These are phyloP conservation scores for Xerocomus brunneocitrinus DNA, from an alignment of 768 basidiomycete species.

Conservation along the genomic window DNA sequence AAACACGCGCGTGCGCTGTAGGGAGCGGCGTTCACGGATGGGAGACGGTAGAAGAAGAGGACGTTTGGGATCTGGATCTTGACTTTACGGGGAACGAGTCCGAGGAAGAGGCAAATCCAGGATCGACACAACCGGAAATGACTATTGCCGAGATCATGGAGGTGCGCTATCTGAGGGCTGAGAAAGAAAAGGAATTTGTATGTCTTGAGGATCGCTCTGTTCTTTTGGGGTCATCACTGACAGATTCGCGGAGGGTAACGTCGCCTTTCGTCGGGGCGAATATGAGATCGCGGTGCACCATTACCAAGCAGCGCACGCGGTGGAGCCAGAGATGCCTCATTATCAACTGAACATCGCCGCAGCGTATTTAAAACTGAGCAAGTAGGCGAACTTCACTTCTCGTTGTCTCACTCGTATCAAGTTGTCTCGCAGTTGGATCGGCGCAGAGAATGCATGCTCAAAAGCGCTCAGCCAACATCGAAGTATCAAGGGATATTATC, in stretches of 20 bases:
- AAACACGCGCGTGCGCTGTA: slow-evolving; percentile 8
- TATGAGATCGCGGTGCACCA: slow-evolving; percentile 50
- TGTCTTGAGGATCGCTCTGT: slow-evolving; percentile 6
- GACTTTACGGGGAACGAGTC: slow-evolving; percentile 58
- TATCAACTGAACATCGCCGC: slow-evolving; percentile 77
- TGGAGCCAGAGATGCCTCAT: slow-evolving; percentile 69
- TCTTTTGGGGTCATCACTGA: slow-evolving; percentile 1
- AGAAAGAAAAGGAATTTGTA: slow-evolving; percentile 68
- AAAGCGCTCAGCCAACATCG: slow-evolving; percentile 59
- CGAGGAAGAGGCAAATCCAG: slow-evolving; percentile 44
- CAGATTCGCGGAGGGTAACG: slow-evolving; percentile 51
- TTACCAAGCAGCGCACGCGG: slow-evolving; percentile 56
- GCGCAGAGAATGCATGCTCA: slow-evolving; percentile 68
- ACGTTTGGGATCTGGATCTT: slow-evolving; percentile 68
- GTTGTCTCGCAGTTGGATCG: slow-evolving; percentile 51
- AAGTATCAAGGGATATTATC: slow-evolving; percentile 66
- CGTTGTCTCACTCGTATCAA: slow-evolving; percentile 13
- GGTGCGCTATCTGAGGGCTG: slow-evolving; percentile 65
- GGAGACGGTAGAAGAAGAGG: slow-evolving; percentile 73
- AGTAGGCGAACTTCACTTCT: slow-evolving; percentile 41
- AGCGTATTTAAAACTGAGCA: slow-evolving; percentile 63
- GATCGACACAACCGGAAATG: slow-evolving; percentile 38
- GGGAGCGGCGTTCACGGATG: slow-evolving; percentile 64
- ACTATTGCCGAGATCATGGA: slow-evolving; percentile 74
- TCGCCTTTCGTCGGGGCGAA: slow-evolving; percentile 60